Evolutionary conservation across 108 stramenopile genomes (phyloP), one percentile per base, ranked within the genome.

Genomic region (Skeletonema grethae): DNA sequence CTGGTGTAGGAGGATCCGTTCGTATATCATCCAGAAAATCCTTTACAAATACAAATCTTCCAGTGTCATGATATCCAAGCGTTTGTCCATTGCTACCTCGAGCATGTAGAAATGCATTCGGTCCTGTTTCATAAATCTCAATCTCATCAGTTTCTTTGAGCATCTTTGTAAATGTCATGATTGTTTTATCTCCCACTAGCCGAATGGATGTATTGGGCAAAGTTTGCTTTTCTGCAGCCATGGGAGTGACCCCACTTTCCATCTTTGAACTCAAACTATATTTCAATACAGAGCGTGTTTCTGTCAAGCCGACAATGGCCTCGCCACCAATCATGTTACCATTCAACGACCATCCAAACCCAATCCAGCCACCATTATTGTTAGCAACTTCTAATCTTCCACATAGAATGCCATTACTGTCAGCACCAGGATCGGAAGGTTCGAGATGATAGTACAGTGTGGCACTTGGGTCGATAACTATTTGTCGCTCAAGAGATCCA

Each of bases 281-380:
- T 34, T 76, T 76, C 35, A 16, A 28, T n/a, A 76, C 68, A 30
- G 61, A 69, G 2, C 68, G 31, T 15, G 61, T 53, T 10, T 55
- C 66, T 0, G 74, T 59, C 22, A 75, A 61, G 25, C 74, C 74
- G 16, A 75, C 61, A 16, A 75, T 39, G 7, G 66, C 74, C 18
- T 67, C 67, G 0, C 53, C 59, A 6, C 61, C 66, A 28, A 62
- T 38, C 74, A 75, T 75, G 25, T 28, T 24, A 10, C 66, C 66
- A 56, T 57, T 38, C 3, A 32, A 16, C 20, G 39, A 59, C 29
- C 66, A 65, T 7, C 58, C 74, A 2, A 60, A 55, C 11, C 57
- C 74, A n/a, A 75, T 41, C 74, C 74, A 75, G 7, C 65, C 48
- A 22, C 50, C 50, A 8, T 53, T 10, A 55, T 59, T 58, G 15